phyloP scores from a whole-genome alignment of 129 eudicot genomes.

The Centaurea solstitialis region DNA sequence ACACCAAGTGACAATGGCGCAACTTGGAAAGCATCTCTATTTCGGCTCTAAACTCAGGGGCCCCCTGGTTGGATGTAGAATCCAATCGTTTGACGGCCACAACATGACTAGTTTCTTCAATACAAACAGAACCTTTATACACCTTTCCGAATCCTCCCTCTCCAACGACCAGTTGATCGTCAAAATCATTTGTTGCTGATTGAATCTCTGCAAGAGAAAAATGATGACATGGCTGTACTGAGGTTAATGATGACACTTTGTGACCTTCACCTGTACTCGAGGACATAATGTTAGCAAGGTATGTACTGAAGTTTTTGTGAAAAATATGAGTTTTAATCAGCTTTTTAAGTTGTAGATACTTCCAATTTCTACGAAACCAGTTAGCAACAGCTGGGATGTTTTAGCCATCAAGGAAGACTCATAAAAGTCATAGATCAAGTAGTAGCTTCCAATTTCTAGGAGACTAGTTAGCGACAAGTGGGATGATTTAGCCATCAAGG shows the following conservation, averaged over 20 bases:
- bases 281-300: background rate
- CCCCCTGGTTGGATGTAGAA: background rate
- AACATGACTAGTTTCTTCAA: background rate
- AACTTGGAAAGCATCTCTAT: constrained; percentile 9
- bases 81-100: constrained; percentile 4
- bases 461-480: too few relatives aligned
- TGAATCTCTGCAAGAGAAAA: constrained; percentile 21
- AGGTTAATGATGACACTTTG: too few relatives aligned
- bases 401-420: background rate
- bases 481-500: too few relatives aligned
- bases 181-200: constrained; percentile 16
- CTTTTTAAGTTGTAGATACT: background rate
- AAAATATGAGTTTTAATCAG: too few relatives aligned
- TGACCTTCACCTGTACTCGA: background rate
- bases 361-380: background rate
- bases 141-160: constrained; percentile 16
- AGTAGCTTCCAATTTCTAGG: too few relatives aligned
- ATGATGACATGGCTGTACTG: background rate
- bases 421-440: background rate
- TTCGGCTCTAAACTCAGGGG: background rate
- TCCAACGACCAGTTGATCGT: constrained; percentile 4
- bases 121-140: background rate
- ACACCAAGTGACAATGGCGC: constrained; percentile 21
- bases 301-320: background rate
- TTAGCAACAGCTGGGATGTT: background rate